These are phyloP conservation scores for Cladosporium sp. DNA, from an alignment of 2,329 filamentous ascomycete genomes.

Conservation along the genomic window DNA sequence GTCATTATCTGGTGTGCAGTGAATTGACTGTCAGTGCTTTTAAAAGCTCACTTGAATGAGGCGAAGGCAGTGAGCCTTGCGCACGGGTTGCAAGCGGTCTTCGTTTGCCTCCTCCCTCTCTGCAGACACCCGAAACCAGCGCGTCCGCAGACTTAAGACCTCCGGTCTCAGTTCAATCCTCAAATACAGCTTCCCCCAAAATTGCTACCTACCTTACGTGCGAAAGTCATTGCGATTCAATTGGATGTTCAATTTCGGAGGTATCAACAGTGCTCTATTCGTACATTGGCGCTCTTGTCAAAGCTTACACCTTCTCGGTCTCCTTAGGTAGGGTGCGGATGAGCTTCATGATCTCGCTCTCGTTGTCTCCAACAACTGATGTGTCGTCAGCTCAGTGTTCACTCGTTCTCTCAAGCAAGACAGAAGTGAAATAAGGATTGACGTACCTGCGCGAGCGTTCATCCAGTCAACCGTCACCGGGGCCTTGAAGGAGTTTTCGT, in stretches of 20 bases:
- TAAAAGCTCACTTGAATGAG: background rate
- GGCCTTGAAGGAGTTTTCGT: conserved; percentile 60
- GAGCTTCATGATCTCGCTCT: conserved; percentile 85
- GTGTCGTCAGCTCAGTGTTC: background rate
- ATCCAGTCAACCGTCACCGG: conserved; percentile 93
- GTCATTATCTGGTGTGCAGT: too few relatives aligned
- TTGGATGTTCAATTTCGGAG: conserved; percentile 3
- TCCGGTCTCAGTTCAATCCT: too few relatives aligned
- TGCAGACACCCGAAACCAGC: conserved; percentile 14
- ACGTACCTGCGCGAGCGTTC: conserved; percentile 68
- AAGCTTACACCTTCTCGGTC: conserved; percentile 18
- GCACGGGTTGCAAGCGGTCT: background rate
- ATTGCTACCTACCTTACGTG: too few relatives aligned
- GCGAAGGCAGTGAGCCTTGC: background rate
- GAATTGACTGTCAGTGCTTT: background rate
- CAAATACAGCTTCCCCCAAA: too few relatives aligned
- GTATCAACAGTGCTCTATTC: conserved; percentile 6
- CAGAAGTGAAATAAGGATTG: background rate
- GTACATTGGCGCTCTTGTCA: background rate
- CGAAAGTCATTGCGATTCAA: background rate
- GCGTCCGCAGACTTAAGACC: background rate
- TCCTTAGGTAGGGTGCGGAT: conserved; percentile 37
- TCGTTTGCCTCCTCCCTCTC: background rate
- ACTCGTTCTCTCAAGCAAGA: too few relatives aligned
- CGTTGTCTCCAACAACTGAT: conserved; percentile 62